phyloP scores from a whole-genome alignment of 1,284 basidiomycete species.

The Limonomyces culmigenus region DNA sequence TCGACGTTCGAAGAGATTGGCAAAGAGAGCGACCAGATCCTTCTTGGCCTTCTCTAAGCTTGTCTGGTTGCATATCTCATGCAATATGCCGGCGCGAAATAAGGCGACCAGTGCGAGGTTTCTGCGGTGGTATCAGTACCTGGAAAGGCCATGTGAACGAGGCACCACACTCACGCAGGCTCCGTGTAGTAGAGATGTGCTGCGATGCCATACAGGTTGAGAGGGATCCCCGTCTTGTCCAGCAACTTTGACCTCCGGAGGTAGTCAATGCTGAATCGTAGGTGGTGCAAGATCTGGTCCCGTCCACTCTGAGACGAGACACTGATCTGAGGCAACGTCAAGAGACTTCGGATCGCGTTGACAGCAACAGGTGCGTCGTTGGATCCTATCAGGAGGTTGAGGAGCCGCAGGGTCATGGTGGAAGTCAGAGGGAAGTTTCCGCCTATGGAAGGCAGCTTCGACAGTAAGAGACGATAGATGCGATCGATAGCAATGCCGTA shows the following conservation, averaged over 20 bases:
- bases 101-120: conserved; percentile 48
- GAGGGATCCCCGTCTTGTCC: conserved; percentile 31
- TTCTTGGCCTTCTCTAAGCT: conserved; percentile 23
- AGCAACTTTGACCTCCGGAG: conserved; percentile 38
- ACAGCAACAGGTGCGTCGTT: conserved; percentile 28
- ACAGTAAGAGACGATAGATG: conserved; percentile 43
- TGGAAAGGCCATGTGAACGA: no score
- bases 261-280: conserved; percentile 58
- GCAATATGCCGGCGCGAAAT: conserved; percentile 38
- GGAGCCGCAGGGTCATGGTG: conserved; percentile 42
- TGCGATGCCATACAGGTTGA: conserved; percentile 39
- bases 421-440: conserved; percentile 51
- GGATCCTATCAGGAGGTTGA: conserved; percentile 48
- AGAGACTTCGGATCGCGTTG: conserved; percentile 29
- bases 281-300: conserved; percentile 41
- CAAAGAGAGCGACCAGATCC: conserved; percentile 35
- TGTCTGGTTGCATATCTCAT: conserved; percentile 29
- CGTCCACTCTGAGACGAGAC: conserved; percentile 34
- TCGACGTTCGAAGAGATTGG: conserved; percentile 41
- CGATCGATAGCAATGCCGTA: conserved; percentile 46
- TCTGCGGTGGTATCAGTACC: no score
- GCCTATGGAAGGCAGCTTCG: conserved; percentile 41
- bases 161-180: no score
- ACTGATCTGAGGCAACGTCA: conserved; percentile 38
- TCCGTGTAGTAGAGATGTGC: conserved; percentile 49